phyloP scores from a whole-genome alignment of 2,329 filamentous ascomycete genomes.

The Botrytis squamosa region DNA sequence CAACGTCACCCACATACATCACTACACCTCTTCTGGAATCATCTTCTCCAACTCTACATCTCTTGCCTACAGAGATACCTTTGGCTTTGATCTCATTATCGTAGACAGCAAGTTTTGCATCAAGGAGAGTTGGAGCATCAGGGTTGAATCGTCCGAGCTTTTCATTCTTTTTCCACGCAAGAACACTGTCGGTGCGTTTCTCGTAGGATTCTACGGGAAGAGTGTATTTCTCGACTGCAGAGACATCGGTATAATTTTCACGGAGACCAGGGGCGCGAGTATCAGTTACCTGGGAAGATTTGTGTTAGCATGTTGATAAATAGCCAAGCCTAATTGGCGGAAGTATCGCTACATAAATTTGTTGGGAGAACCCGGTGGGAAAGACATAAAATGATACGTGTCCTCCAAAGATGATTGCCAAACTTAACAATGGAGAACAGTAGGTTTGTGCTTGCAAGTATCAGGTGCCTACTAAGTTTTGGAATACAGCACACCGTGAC shows the following conservation, averaged over 20 bases:
- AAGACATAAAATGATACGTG: conserved; percentile 14
- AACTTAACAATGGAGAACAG: conserved; percentile 12
- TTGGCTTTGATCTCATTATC: conserved; percentile 68
- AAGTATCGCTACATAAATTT: neutral
- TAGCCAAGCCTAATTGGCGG: neutral
- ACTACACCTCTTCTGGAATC: conserved; percentile 69
- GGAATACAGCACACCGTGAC: conserved; percentile 14
- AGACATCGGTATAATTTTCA: conserved; percentile 78
- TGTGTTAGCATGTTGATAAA: conserved; percentile 24
- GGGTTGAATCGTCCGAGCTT: conserved; percentile 97
- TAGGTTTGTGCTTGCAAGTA: conserved; percentile 19
- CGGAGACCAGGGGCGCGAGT: conserved; percentile 72
- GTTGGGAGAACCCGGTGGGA: conserved; percentile 3
- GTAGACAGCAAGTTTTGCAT: conserved; percentile 67
- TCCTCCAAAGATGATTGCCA: conserved; percentile 4
- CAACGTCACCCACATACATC: conserved; percentile 68
- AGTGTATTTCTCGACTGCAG: conserved; percentile 82
- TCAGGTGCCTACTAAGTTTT: neutral
- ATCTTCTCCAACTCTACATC: conserved; percentile 65
- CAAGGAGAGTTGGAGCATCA: conserved; percentile 69
- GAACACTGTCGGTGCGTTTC: conserved; percentile 79
- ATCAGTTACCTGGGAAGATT: conserved; percentile 65
- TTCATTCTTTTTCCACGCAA: conserved; percentile 93
- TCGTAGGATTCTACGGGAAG: conserved; percentile 87
- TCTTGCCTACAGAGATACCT: conserved; percentile 61